Conservation (phyloP, 768 basidiomycete genomes). For the Russula sp. region DNA sequence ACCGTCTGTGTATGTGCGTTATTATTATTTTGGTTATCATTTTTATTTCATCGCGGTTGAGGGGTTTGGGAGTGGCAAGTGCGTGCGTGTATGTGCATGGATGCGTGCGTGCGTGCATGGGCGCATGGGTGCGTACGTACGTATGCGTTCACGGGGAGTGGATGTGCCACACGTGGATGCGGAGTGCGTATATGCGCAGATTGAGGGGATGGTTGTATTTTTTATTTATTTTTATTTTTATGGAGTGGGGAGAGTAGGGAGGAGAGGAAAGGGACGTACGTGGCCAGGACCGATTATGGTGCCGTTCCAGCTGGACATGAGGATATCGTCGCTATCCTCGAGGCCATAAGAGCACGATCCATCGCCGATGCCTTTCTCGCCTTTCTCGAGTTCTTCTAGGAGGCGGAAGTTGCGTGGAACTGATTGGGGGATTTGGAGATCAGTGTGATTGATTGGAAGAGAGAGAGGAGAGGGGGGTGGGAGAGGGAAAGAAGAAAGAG, state of each 20-base stretch:
- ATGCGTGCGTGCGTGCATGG: constrained; percentile 7
- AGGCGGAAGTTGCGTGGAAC: constrained; percentile 97
- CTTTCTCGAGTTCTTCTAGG: constrained; percentile 98
- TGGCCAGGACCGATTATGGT: constrained; percentile 99
- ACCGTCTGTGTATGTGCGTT: constrained; percentile 61
- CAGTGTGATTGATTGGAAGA: not conserved
- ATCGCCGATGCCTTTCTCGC: constrained; percentile 99
- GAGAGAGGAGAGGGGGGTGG: not conserved
- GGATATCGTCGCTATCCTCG: constrained; percentile 92
- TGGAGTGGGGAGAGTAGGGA: not conserved
- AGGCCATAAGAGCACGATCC: constrained; percentile 97
- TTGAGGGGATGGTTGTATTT: constrained; percentile 10
- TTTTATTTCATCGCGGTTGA: not conserved
- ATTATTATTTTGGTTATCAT: not conserved
- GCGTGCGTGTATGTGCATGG: constrained; percentile 20
- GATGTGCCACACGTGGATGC: not conserved
- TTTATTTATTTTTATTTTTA: not conserved
- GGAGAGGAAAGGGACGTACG: constrained; percentile 47
- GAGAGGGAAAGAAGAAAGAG: not conserved
- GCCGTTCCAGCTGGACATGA: constrained; percentile 98
- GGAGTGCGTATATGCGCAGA: not conserved
- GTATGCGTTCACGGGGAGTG: not conserved
- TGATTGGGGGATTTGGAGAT: constrained; percentile 36
- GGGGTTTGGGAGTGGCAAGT: not conserved
- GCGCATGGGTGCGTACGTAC: not conserved